Evolutionary conservation across 169 alveolate species (phyloP), one percentile per base, ranked within the genome.

Genomic region (Eimeria brunetti): DNA sequence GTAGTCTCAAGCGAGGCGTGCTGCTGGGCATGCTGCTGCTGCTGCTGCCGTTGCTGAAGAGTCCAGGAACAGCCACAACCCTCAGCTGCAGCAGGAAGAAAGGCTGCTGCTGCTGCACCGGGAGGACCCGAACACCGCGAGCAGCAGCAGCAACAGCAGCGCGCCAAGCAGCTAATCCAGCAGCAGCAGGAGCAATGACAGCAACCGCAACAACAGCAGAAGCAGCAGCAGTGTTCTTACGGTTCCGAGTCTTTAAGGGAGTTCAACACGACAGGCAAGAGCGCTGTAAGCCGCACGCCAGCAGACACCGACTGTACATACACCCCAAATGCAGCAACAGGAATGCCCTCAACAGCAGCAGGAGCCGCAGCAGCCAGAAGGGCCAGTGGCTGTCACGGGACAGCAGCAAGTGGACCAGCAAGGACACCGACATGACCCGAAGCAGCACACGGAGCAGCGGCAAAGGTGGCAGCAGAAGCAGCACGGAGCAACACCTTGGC

Each of bases 191-290:
- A 62, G 73, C 73, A 62, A 8, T 3, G 11, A 8, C 5, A 62
- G 73, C 73, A 62, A 22, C 73, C 24, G n/a, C 12, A 12, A 6
- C 73, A 62, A 20, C 83, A 71, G 83, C 83, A 71, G 83, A 44
- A 71, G 53, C 51, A 71, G 83, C 83, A 71, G 51, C 51, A 36
- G 51, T 44, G 49, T 44, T n/a, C 83, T 71, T 71, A 71, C 83
- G 83, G 83, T 14, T 71, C 30, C 27, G 44, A 8, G 22, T 71
- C 83, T 33, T 71, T 36, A 14, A 71, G 83, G 49, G 46, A 30
- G 14, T 36, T 6, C 18, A n/a, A 8, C 6, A 71, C 5, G 46
- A 44, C 83, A 30, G 83, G 83, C 83, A 71, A 18, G 14, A 71
- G 46, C 36, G 83, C 51, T 36, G 51, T 71, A 11, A 71, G 83